Evolutionary conservation across 2,329 filamentous ascomycete genomes (phyloP), one percentile per base, ranked within the genome.

Genomic region (Penicillium sp.): DNA sequence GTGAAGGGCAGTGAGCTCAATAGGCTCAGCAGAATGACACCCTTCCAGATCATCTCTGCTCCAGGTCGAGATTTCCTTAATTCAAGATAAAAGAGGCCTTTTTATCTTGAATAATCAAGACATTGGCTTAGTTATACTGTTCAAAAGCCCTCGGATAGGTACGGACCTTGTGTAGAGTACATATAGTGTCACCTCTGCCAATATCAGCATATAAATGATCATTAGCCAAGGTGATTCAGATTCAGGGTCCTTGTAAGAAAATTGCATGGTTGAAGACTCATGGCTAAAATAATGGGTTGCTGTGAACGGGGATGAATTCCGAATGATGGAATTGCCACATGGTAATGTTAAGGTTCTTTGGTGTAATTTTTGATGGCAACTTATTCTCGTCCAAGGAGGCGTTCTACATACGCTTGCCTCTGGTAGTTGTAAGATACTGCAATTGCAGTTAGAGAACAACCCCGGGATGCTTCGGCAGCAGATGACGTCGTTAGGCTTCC

Each of bases 1-100:
- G 48, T 44, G 2, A 58, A 61, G 3, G 63, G 55, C 37, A 66
- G 25, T 25, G 51, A 63, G 55, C 53, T 49, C 46, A 69, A 45
- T 40, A 59, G 26, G 33, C 58, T 50, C 28, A 65, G 25, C 6
- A 60, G 19, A 12, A 63, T 37, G 9, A 65, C 2, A 16, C 12
- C 49, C 10, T 60, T 59, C 55, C 41, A 59, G 38, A 55, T 48
- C 59, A 63, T 69, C 33, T 50, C n/a, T 36, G 30, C 36, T 25
- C 6, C 3, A 11, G 8, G 12, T 43, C 2, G 6, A 17, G 8
- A 12, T 41, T 14, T 16, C 17, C 31, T 35, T 10, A 7, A 11
- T 22, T n/a, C 14, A 35, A 31, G 17, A 33, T 10, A 52, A 16
- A 19, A 10, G 11, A 37, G 14, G 17, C 5, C 9, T n/a, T 12